Base-by-base conservation (phyloP, 495 filamentous ascomycete species). In the Penicillium cataractarum region DNA sequence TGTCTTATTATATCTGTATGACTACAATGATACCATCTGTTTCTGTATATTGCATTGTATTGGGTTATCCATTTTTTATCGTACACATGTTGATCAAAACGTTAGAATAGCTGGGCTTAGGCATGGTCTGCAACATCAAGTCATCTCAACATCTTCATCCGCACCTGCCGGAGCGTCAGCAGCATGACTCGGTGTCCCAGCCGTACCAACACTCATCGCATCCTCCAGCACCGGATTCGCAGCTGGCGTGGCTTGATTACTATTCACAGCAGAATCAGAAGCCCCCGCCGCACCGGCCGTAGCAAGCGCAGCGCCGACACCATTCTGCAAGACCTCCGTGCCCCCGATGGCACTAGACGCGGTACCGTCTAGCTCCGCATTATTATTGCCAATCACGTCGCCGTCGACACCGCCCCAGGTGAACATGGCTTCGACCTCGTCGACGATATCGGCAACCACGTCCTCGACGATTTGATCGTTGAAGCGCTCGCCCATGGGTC, bases 401-500 rank as follows among this genome's bases (percentile, higher is more conserved):
- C 74, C 74, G 35, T 80, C 75, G 22, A 78, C 66, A n/a, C 74
- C 75, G 21, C 79, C 76, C 79, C 79, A 82, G 9, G 78, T 72
- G 19, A 77, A 70, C 79, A 82, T 82, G 19, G 79, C 79, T 50
- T 94, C 91, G 49, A 94, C 89, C 73, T 97, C 93, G 72, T 99
- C 96, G 17, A 97, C 82, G 37, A 98, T 82, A 74, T 97, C 94
- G 67, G 92, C 97, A 39, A 93, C 80, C 8, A 97, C 83, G 71
- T 98, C 96, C 76, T 99, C 96, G 4, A 90, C 93, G 64, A 98
- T 94, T 78, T 97, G 93, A 73, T 98, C 95, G 67, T 91, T 84
- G 75, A 92, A 98, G 12, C 95, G 83, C 59, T 96, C 93, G 6
- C 86, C 82, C 24, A 97, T 81, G 1, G 90, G 78, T 33, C 82